Evolutionary conservation across 2,329 filamentous ascomycete species (phyloP).

Genomic region (Aspergillus intermedius): DNA sequence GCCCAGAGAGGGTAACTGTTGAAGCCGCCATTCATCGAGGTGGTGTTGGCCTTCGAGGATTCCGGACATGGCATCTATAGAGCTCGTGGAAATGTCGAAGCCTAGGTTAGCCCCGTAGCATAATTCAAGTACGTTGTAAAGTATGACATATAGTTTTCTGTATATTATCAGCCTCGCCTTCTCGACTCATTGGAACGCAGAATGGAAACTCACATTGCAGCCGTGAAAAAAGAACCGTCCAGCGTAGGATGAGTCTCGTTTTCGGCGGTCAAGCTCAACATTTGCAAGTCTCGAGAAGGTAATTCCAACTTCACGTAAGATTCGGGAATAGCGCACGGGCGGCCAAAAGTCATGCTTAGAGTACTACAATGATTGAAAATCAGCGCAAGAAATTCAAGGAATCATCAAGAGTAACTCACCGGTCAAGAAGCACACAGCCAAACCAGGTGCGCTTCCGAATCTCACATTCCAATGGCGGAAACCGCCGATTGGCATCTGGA

Average conservation of each 20-base stretch:
- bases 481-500: not conserved
- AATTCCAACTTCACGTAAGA: conserved; percentile 37
- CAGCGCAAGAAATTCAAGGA: not conserved
- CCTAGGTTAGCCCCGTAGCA: too few species aligned
- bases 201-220: conserved; percentile 16
- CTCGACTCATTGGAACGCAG: not conserved
- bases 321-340: conserved; percentile 43
- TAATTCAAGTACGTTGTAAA: too few species aligned
- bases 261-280: conserved; percentile 4
- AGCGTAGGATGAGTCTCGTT: conserved; percentile 5
- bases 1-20: not conserved
- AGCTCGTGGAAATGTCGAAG: too few species aligned
- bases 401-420: conserved; percentile 20
- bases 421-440: conserved; percentile 44
- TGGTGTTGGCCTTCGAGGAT: too few species aligned
- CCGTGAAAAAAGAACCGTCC: conserved; percentile 15
- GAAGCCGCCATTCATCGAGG: too few species aligned
- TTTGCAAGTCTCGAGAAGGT: conserved; percentile 15
- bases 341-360: conserved; percentile 48
- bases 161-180: too few species aligned
- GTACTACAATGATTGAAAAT: conserved; percentile 22
- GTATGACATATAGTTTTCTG: too few species aligned
- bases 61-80: too few species aligned
- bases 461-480: conserved; percentile 38
- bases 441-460: conserved; percentile 47